Percentiles rank a stretch among this genome's conserved stretches.
phyloP scores from a whole-genome alignment of 164 flowering plant genomes.

The Vitis rotundifolia region DNA sequence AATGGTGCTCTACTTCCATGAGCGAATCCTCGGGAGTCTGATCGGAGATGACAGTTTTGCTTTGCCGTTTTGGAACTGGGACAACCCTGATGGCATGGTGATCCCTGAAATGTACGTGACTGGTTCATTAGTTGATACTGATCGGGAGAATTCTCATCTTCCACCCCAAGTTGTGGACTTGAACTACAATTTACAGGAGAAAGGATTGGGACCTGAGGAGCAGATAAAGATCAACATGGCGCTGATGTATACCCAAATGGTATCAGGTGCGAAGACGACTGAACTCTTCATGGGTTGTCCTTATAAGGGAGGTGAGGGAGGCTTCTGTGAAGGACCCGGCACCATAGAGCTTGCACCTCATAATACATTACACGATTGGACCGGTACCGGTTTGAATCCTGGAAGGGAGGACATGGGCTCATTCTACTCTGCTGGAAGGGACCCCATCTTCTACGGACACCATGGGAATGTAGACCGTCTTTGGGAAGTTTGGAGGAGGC shows the following conservation, averaged over 20 bases:
- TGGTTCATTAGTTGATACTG: not conserved
- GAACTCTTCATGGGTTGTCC: constrained; percentile 17
- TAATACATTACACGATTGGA: constrained; percentile 10
- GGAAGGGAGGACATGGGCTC: constrained; percentile 14
- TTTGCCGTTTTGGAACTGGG: constrained; percentile 55
- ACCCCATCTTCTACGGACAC: constrained; percentile 21
- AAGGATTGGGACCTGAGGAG: not conserved
- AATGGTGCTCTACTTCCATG: constrained; percentile 37
- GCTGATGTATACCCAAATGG: constrained; percentile 7
- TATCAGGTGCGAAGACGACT: constrained; percentile 3
- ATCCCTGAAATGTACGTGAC: constrained; percentile 31
- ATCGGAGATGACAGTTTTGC: constrained; percentile 43
- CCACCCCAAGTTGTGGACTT: constrained; percentile 5
- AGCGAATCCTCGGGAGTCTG: constrained; percentile 37
- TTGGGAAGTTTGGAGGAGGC: constrained; percentile 17
- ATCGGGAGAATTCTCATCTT: constrained; percentile 5
- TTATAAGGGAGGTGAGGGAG: not conserved
- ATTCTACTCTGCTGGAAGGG: constrained; percentile 13
- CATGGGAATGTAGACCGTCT: constrained; percentile 20
- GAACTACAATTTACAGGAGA: not conserved
- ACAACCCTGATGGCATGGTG: constrained; percentile 36
- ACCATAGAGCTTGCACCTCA: constrained; percentile 12
- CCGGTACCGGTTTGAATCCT: constrained; percentile 2
- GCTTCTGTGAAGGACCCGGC: constrained; percentile 2
- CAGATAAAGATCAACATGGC: constrained; percentile 4